A percentile compares a stretch with the other conserved stretches of the same genome.
Conservation (phyloP, 75 land plant species). For the Sequoia sempervirens region DNA sequence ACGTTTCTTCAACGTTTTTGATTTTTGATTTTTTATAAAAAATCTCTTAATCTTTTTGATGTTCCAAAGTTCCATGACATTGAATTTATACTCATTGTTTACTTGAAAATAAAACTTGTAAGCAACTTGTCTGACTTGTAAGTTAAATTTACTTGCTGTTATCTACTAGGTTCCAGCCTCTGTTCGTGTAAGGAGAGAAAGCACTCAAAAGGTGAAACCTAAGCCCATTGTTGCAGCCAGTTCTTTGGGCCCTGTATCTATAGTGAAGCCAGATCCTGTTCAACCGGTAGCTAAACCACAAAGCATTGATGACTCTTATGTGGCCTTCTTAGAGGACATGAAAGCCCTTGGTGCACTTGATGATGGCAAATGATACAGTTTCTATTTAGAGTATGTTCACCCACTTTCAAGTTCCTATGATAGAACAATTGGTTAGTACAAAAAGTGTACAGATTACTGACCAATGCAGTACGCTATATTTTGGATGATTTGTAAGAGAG, state of each 20-base stretch:
- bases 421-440: background rate
- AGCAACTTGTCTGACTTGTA: too few species aligned
- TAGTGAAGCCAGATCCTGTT: constrained; percentile 11
- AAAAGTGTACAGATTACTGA: background rate
- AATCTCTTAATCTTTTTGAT: too few species aligned
- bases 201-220: constrained; percentile 63
- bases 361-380: background rate
- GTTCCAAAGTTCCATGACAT: too few species aligned
- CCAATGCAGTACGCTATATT: background rate
- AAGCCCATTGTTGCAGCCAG: constrained; percentile 34
- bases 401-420: too few species aligned
- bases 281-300: constrained; percentile 50
- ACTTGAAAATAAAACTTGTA: too few species aligned
- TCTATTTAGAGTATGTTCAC: background rate
- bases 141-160: too few species aligned
- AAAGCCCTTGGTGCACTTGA: constrained; percentile 97
- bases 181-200: constrained; percentile 88
- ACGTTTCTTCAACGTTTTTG: too few species aligned
- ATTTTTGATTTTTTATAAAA: too few species aligned
- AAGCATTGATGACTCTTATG: constrained; percentile 90
- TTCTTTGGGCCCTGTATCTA: constrained; percentile 15
- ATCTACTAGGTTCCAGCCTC: constrained; percentile 99
- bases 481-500: too few species aligned
- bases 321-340: constrained; percentile 98
- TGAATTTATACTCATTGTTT: too few species aligned